Evolutionary conservation across 2,329 filamentous ascomycete genomes (phyloP), one percentile per base, ranked within the genome.

Genomic region (Aspergillus carbonarius): DNA sequence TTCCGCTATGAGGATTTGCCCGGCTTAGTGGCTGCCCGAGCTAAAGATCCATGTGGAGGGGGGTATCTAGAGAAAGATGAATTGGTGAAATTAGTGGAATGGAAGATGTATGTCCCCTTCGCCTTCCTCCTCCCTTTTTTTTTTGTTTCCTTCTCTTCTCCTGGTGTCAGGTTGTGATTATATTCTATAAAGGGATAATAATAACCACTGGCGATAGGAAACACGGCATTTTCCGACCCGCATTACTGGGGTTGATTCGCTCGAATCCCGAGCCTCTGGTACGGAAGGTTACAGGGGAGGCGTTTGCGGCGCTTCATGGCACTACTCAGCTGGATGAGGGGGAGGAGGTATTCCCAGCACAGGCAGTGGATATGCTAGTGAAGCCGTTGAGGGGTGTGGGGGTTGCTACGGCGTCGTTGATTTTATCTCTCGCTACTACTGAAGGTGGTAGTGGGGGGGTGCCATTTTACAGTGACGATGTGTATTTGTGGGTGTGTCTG

Each of bases 401-500:
- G 0, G 70, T 73, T 0, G 78, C 78, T 6, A 79, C 77, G 1
- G 76, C 75, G 2, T 78, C 77, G 1, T 64, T 80, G 18, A 68
- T 80, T 18, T 66, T 79, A 2, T 76, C 73, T 6, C 66, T 76
- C 8, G 71, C 63, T 3, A 66, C 70, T 0, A 59, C 49, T 9
- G 9, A n/a, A 2, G 40, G 48, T 7, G 55, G 55, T 2, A n/a
- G 34, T 0, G 58, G 60, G 20, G 63, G 69, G 17, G 59, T 74
- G 1, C 77, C 77, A 0, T 80, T 79, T 47, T 79, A 76, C 60
- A 77, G 76, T 39, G 78, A 80, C 44, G 76, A 79, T 61, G 58
- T 74, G 20, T 79, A 69, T 53, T 62, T 71, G 9, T 80, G 78
- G 77, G 61, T 79, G 2, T 70, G 71, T 69, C 17, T 68, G 37